These are phyloP conservation scores for Candida coleopterorum DNA, from an alignment of 805 yeast species.

Conservation along the genomic window DNA sequence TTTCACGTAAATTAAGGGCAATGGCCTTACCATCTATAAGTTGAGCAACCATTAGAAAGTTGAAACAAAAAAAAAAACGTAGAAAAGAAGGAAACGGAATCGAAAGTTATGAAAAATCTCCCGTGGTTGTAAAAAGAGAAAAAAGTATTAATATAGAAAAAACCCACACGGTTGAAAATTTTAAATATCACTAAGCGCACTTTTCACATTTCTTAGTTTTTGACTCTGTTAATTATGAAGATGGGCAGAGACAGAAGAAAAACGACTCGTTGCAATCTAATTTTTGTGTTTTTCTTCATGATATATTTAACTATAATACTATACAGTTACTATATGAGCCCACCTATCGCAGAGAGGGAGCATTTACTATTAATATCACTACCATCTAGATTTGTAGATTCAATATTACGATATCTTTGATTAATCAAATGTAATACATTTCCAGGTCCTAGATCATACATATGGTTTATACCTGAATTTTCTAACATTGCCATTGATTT, in stretches of 20 bases:
- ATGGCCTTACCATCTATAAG: conserved; percentile 43
- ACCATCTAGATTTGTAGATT: neutral
- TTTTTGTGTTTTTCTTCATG: too few relatives aligned
- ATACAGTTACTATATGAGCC: too few relatives aligned
- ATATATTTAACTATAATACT: too few relatives aligned
- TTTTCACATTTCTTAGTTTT: neutral
- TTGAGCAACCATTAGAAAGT: conserved; percentile 34
- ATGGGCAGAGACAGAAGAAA: too few relatives aligned
- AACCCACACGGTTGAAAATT: conserved; percentile 4
- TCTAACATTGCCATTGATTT: conserved; percentile 24
- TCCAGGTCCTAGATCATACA: conserved; percentile 39
- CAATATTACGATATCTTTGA: conserved; percentile 9
- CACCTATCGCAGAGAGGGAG: too few relatives aligned
- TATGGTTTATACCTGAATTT: conserved; percentile 12
- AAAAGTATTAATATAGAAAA: conserved; percentile 2
- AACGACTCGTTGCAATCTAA: too few relatives aligned
- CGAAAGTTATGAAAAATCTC: too few relatives aligned
- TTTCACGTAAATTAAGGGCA: conserved; percentile 35
- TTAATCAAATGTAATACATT: conserved; percentile 24
- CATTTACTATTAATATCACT: too few relatives aligned
- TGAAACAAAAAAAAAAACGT: neutral
- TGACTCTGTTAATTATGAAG: neutral
- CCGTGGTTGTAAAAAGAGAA: too few relatives aligned
- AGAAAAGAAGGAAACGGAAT: neutral
- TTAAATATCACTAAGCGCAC: conserved; percentile 5